Evolutionary conservation across 1,284 basidiomycete species (phyloP), one percentile per base, ranked within the genome.

Genomic region (Vanrija pseudolonga): DNA sequence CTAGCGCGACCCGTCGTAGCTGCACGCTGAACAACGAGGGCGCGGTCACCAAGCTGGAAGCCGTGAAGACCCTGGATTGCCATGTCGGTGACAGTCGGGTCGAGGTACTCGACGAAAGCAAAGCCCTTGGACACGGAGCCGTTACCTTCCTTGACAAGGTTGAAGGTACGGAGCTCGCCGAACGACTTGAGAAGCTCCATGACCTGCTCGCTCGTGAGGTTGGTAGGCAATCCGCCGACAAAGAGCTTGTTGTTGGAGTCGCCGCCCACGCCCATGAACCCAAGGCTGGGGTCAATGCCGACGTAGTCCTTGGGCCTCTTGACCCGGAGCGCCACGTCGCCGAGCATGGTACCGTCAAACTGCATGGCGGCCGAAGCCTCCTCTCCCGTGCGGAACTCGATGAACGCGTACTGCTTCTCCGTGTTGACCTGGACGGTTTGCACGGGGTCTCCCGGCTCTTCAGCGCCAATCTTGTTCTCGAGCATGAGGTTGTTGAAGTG

Each of bases 211-310:
- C 97, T 93, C 64, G 89, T 91, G 38, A 98, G 83, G 76, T 98
- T 97, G 18, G 89, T 84, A 17, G 96, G 96, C 50, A 99, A 79
- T 53, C 94, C 95, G 49, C 96, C 96, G 58, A 99, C 88, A 67
- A 97, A 99, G 58, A 99, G 84, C 80, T 98, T 98, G 83, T 98
- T 93, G 71, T 90, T 88, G 38, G 92, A 92, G 76, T 99, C 96
- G 19, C 93, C 92, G 63, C 91, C 95, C 45, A 91, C 93, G n/a
- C 90, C 94, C 37, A 97, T 89, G 47, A 94, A 88, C 53, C 94
- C 92, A 22, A 93, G 90, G n/a, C 37, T 44, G 1, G 72, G 69
- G 55, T 76, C 75, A 45, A 75, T 67, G 28, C 75, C 75, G 48
- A 89, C 85, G 69, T 97, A 98, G 69, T 98, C 95, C 74, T 98